Conservation (phyloP, 805 yeast species). For the Ogataea pignaliae region DNA sequence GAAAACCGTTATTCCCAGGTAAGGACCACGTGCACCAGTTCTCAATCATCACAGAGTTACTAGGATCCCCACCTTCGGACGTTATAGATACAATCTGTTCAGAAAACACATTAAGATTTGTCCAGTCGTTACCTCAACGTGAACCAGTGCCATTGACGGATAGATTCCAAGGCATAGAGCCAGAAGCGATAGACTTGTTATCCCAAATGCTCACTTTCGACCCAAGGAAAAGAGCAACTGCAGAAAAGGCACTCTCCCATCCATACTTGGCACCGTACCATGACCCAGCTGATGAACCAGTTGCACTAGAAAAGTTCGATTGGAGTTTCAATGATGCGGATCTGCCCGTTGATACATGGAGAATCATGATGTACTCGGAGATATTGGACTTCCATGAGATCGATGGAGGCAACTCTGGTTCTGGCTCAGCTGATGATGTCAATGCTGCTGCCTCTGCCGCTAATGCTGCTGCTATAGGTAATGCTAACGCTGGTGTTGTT, state of each 20-base stretch:
- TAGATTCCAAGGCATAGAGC: slow-evolving; percentile 74
- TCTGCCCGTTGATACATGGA: slow-evolving; percentile 96
- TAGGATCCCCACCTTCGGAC: slow-evolving; percentile 92
- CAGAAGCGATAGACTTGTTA: slow-evolving; percentile 82
- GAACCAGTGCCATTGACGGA: slow-evolving; percentile 87
- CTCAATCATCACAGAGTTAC: slow-evolving; percentile 89
- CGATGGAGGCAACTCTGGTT: slow-evolving; percentile 34
- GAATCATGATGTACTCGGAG: slow-evolving; percentile 98
- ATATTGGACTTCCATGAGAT: slow-evolving; percentile 94
- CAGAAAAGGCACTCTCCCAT: slow-evolving; percentile 84
- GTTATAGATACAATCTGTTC: slow-evolving; percentile 95
- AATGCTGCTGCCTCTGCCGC: too few relatives aligned
- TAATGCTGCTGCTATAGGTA: too few relatives aligned
- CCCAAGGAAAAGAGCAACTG: slow-evolving; percentile 90
- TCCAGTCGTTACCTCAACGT: slow-evolving; percentile 86
- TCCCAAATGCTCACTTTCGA: slow-evolving; percentile 92
- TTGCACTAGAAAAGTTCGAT: slow-evolving; percentile 86
- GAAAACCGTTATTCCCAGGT: slow-evolving; percentile 96
- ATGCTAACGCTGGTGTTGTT: too few relatives aligned
- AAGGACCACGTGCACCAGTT: slow-evolving; percentile 98
- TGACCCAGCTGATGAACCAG: slow-evolving; percentile 97
- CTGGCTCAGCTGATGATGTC: too few relatives aligned
- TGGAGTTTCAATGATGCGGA: slow-evolving; percentile 99
- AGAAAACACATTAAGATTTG: slow-evolving; percentile 91
- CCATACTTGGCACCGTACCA: slow-evolving; percentile 93